These are phyloP conservation scores for Aspergillus heteromorphus DNA, from an alignment of 495 filamentous ascomycete species.

Conservation along the genomic window DNA sequence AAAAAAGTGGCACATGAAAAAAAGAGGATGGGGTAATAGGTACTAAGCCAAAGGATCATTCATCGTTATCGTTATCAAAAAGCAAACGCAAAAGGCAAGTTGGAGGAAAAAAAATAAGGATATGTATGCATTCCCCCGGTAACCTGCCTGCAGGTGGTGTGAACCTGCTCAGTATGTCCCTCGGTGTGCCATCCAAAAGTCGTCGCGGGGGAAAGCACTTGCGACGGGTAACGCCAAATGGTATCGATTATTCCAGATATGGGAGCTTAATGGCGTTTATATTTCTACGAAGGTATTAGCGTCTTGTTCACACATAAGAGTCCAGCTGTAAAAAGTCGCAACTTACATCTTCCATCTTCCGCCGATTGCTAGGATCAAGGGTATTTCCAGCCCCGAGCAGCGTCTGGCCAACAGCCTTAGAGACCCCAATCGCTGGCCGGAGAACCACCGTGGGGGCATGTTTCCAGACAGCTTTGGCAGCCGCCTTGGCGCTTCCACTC, in stretches of 20 bases:
- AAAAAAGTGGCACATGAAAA: not conserved
- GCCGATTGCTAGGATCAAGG: constrained; percentile 75
- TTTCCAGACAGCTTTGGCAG: constrained; percentile 71
- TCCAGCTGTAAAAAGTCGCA: too few relatives aligned
- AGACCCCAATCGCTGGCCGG: constrained; percentile 82
- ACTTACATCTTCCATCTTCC: constrained; percentile 84
- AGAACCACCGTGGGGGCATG: constrained; percentile 87
- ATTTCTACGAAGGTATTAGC: constrained; percentile 27
- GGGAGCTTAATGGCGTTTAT: constrained; percentile 34
- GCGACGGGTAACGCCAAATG: not conserved
- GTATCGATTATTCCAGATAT: not conserved
- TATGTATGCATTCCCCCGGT: constrained; percentile 5
- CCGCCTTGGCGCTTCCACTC: constrained; percentile 74
- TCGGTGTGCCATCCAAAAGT: not conserved
- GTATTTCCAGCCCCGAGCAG: constrained; percentile 91
- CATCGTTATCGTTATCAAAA: constrained; percentile 8
- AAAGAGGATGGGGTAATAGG: not conserved
- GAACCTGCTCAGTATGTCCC: not conserved
- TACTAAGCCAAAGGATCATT: not conserved
- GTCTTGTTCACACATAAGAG: not conserved
- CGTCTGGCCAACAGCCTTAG: constrained; percentile 83
- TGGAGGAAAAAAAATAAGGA: too few relatives aligned
- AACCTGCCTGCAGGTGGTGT: not conserved
- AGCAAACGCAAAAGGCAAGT: constrained; percentile 1
- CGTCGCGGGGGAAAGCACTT: not conserved